These are phyloP conservation scores for Diaporthe ampelina DNA, from an alignment of 2,329 filamentous ascomycete genomes.

Conservation along the genomic window DNA sequence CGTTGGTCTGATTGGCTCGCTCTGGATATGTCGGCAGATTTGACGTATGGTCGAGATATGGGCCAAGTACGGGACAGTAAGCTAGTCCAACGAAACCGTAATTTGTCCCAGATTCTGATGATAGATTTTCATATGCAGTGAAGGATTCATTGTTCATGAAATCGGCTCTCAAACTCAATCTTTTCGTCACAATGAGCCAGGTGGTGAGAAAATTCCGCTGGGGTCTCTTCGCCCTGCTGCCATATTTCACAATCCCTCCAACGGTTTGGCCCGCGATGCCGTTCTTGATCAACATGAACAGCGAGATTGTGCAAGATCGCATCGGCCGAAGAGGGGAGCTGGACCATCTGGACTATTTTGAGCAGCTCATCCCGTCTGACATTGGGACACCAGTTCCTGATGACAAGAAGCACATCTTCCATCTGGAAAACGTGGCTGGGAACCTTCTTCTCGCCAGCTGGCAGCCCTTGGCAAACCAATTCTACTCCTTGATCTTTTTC, in stretches of 20 bases:
- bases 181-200: constrained; percentile 33
- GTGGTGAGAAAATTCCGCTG: constrained; percentile 34
- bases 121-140: neutral
- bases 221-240: constrained; percentile 27
- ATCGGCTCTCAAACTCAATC: constrained; percentile 29
- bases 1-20: constrained; percentile 42
- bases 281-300: constrained; percentile 22
- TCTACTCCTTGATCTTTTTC: constrained; percentile 15
- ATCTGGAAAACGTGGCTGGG: constrained; percentile 38
- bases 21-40: constrained; percentile 40
- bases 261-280: constrained; percentile 24
- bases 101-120: neutral
- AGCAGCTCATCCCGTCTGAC: constrained; percentile 30
- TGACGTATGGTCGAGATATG: constrained; percentile 37
- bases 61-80: constrained; percentile 37
- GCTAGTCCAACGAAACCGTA: neutral
- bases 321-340: constrained; percentile 11
- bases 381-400: neutral
- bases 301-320: neutral
- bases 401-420: constrained; percentile 33
- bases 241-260: constrained; percentile 38
- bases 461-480: constrained; percentile 9
- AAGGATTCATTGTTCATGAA: constrained; percentile 29
- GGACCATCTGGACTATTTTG: constrained; percentile 40
- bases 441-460: constrained; percentile 24